Percentiles rank a stretch among this genome's conserved stretches.
These are phyloP conservation scores for Aspergillus cristatus DNA, from an alignment of 495 filamentous ascomycete genomes.

Conservation along the genomic window DNA sequence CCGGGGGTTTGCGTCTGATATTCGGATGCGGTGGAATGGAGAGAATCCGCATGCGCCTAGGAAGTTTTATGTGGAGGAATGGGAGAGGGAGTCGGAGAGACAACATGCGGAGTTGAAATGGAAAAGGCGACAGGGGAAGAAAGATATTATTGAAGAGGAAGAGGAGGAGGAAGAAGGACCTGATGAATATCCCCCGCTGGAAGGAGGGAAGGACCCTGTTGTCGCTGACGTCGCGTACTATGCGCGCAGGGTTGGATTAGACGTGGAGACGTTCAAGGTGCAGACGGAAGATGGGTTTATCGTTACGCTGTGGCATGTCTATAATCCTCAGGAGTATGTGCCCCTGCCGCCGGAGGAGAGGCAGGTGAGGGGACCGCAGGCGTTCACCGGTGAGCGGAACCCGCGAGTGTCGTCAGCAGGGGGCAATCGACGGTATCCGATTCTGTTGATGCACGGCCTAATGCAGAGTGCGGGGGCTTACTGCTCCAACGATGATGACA, in stretches of 20 bases:
- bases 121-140: slow-evolving; percentile 39
- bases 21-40: slow-evolving; percentile 41
- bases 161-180: slow-evolving; percentile 25
- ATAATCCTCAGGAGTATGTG: slow-evolving; percentile 67
- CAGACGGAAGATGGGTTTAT: slow-evolving; percentile 95
- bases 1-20: slow-evolving; percentile 22
- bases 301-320: slow-evolving; percentile 81
- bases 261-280: slow-evolving; percentile 74
- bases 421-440: slow-evolving; percentile 63
- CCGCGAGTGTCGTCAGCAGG: slow-evolving; percentile 6
- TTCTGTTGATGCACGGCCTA: slow-evolving; percentile 82
- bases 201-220: slow-evolving; percentile 72
- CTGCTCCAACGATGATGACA: slow-evolving; percentile 83
- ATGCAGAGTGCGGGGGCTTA: slow-evolving; percentile 84
- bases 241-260: slow-evolving; percentile 77
- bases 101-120: slow-evolving; percentile 50
- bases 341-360: slow-evolving; percentile 31
- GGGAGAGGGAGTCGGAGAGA: slow-evolving; percentile 42
- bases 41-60: slow-evolving; percentile 48
- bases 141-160: slow-evolving; percentile 26
- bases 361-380: slow-evolving; percentile 22
- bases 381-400: slow-evolving; percentile 16
- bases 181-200: slow-evolving; percentile 57
- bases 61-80: slow-evolving; percentile 66
- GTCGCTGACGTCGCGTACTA: slow-evolving; percentile 80